Percentiles rank a stretch among this genome's conserved stretches.
Conservation (phyloP, 2,329 filamentous ascomycete genomes). For the Hypoxylon rubiginosum region DNA sequence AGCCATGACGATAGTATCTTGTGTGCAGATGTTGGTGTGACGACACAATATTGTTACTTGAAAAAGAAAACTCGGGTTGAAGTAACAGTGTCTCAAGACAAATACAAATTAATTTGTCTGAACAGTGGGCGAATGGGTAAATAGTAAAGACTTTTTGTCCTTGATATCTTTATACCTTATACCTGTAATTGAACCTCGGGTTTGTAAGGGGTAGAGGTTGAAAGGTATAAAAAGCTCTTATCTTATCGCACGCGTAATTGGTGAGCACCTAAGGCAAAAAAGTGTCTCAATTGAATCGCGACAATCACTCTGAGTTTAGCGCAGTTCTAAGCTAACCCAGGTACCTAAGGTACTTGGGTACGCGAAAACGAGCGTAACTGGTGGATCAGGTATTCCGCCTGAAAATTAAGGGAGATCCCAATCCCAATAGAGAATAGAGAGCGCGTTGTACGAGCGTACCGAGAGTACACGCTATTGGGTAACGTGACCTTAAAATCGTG, state of each 20-base stretch:
- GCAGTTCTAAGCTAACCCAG: conserved; percentile 9
- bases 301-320: conserved; percentile 8
- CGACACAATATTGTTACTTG: neutral
- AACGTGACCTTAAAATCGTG: conserved; percentile 52
- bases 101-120: neutral
- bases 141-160: neutral
- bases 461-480: conserved; percentile 43
- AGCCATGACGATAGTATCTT: conserved; percentile 40
- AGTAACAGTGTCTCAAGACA: conserved; percentile 2
- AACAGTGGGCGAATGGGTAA: neutral
- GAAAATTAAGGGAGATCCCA: conserved; percentile 29
- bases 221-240: neutral
- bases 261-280: neutral
- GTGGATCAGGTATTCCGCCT: conserved; percentile 17
- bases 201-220: neutral
- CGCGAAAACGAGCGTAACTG: conserved; percentile 23
- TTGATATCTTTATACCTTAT: neutral
- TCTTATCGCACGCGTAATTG: neutral
- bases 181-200: neutral
- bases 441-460: conserved; percentile 40
- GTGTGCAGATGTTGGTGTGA: neutral
- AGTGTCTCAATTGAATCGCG: neutral
- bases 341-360: conserved; percentile 30
- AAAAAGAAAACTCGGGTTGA: neutral
- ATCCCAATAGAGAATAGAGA: conserved; percentile 28